Evolutionary conservation across 768 basidiomycete genomes (phyloP).

Genomic region (Mycena indigotica): DNA sequence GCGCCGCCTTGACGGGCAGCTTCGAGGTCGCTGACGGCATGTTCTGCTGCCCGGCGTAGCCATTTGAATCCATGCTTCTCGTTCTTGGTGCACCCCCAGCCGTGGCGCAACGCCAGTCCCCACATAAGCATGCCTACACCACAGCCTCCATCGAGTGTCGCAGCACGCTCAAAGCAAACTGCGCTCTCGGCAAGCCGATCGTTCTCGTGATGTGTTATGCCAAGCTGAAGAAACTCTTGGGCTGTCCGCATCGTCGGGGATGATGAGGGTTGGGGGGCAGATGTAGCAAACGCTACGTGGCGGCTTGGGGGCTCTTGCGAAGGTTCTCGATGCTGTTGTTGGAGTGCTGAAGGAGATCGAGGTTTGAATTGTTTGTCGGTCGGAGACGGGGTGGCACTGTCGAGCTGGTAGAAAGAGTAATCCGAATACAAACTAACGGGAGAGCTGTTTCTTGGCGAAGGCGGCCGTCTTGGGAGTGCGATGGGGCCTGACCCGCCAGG

Average conservation of each 20-base stretch:
- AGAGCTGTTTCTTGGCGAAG: slow-evolving; percentile 39
- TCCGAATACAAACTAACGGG: slow-evolving; percentile 55
- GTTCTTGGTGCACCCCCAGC: slow-evolving; percentile 85
- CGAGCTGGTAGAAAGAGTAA: slow-evolving; percentile 69
- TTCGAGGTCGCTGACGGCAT: slow-evolving; percentile 77
- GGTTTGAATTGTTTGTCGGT: slow-evolving; percentile 30
- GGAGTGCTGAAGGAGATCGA: slow-evolving; percentile 15
- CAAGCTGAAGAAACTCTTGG: slow-evolving; percentile 72
- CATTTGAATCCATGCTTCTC: slow-evolving; percentile 81
- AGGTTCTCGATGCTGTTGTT: slow-evolving; percentile 3
- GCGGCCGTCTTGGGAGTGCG: slow-evolving; percentile 35
- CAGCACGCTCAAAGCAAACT: slow-evolving; percentile 73
- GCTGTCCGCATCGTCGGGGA: slow-evolving; percentile 39
- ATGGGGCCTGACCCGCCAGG: slow-evolving; percentile 10
- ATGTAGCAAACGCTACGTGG: slow-evolving; percentile 9
- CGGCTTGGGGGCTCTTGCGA: background rate
- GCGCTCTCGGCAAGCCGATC: slow-evolving; percentile 72
- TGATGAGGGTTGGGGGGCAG: slow-evolving; percentile 8
- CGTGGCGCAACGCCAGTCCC: slow-evolving; percentile 81
- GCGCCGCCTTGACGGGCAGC: slow-evolving; percentile 50
- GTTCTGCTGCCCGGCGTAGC: slow-evolving; percentile 80
- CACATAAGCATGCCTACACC: slow-evolving; percentile 93
- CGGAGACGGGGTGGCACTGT: slow-evolving; percentile 48
- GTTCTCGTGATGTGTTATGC: slow-evolving; percentile 77
- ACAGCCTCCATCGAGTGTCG: slow-evolving; percentile 74